Percentiles rank a stretch among this genome's conserved stretches.
phyloP scores from a whole-genome alignment of 768 basidiomycete genomes.

The Hydnomerulius pinastri region DNA sequence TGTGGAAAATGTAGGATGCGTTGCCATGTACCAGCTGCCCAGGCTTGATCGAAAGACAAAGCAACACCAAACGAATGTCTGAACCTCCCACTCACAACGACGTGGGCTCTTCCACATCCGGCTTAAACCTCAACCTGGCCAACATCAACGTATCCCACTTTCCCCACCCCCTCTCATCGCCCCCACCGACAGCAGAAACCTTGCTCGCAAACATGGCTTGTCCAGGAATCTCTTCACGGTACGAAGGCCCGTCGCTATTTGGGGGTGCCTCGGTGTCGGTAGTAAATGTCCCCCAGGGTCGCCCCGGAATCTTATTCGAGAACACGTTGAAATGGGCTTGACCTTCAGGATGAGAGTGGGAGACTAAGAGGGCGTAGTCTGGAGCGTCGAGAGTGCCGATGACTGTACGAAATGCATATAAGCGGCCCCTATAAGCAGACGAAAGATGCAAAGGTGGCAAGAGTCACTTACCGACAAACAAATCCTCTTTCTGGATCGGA shows the following conservation, averaged over 20 bases:
- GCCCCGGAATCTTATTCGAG: conserved; percentile 46
- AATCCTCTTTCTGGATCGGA: conserved; percentile 57
- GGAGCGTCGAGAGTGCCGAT: conserved; percentile 71
- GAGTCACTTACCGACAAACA: conserved; percentile 45
- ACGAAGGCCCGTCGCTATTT: conserved; percentile 47
- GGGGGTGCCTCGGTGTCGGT: conserved; percentile 49
- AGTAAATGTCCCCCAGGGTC: conserved; percentile 76
- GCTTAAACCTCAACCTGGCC: conserved; percentile 65
- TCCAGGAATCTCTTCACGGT: conserved; percentile 41
- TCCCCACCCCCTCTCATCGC: conserved; percentile 21
- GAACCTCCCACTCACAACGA: conserved; percentile 37
- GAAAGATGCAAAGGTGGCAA: not conserved
- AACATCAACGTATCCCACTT: conserved; percentile 63
- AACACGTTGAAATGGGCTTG: conserved; percentile 75
- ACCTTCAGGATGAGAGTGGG: conserved; percentile 65
- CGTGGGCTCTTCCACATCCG: conserved; percentile 60
- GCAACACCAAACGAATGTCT: too few relatives aligned
- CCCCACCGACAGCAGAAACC: conserved; percentile 45
- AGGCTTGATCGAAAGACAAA: too few relatives aligned
- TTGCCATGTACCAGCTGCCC: too few relatives aligned
- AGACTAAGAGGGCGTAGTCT: conserved; percentile 76
- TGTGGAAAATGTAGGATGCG: too few relatives aligned
- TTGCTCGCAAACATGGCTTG: conserved; percentile 49
- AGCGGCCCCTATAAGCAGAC: too few relatives aligned
- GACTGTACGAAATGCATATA: conserved; percentile 43